A percentile compares a stretch with the other conserved stretches of the same genome.
Conservation (phyloP, 2,329 filamentous ascomycete species). For the Fusarium newnesense region DNA sequence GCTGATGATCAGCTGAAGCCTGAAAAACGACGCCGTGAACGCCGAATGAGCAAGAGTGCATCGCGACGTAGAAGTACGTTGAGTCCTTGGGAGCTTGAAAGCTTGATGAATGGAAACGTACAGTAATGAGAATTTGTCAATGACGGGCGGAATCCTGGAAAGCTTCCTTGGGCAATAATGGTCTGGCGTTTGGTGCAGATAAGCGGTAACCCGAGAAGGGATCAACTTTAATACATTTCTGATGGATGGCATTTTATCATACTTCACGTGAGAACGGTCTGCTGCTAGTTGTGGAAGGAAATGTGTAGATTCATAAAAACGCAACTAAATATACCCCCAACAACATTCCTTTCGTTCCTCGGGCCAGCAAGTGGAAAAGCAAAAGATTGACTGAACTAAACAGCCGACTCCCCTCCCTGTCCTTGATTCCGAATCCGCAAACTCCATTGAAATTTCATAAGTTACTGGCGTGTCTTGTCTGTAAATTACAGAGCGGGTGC, state of each 20-base stretch:
- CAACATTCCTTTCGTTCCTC: neutral
- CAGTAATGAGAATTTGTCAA: conserved; percentile 45
- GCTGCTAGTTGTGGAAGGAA: neutral
- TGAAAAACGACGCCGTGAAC: conserved; percentile 62
- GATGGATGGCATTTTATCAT: conserved; percentile 6
- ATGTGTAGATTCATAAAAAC: conserved; percentile 2
- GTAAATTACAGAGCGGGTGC: conserved; percentile 44
- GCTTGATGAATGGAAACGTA: conserved; percentile 64
- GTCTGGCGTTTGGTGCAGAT: conserved; percentile 40
- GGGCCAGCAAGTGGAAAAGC: conserved; percentile 1
- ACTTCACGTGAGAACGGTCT: neutral
- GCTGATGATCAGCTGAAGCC: conserved; percentile 42
- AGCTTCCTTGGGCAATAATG: conserved; percentile 31
- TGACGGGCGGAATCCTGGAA: conserved; percentile 32
- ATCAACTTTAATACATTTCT: conserved; percentile 22
- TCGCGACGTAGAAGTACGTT: conserved; percentile 78
- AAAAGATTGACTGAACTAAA: neutral
- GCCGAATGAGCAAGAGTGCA: conserved; percentile 63
- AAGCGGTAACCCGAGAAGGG: conserved; percentile 6
- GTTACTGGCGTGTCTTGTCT: neutral
- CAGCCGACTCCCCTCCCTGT: neutral
- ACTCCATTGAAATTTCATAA: conserved; percentile 31
- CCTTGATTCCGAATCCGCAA: conserved; percentile 19
- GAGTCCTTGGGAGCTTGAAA: conserved; percentile 78
- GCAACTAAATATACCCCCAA: neutral